Percentiles rank a stretch among this genome's conserved stretches.
Evolutionary conservation across 257 asterid genomes (phyloP).

Genomic region (Henckelia pumila): DNA sequence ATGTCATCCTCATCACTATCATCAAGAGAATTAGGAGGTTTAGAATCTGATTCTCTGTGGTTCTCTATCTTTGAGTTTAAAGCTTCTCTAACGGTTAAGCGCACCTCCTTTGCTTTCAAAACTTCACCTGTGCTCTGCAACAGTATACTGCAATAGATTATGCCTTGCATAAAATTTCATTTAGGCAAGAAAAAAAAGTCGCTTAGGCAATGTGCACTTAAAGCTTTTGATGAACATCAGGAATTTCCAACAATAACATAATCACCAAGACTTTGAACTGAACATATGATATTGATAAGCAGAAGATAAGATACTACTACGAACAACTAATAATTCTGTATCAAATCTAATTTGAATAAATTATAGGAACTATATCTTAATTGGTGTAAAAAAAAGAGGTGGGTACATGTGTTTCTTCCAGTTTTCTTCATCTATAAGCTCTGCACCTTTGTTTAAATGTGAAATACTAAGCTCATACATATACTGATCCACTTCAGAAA

Average conservation of each 20-base stretch:
- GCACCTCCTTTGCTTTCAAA: constrained; percentile 57
- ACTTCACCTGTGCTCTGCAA: constrained; percentile 64
- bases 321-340: too few species aligned
- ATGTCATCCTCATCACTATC: constrained; percentile 78
- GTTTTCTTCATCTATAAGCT: too few species aligned
- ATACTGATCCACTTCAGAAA: too few species aligned
- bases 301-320: neutral
- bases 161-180: constrained; percentile 18
- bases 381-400: too few species aligned
- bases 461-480: too few species aligned
- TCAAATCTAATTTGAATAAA: too few species aligned
- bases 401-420: too few species aligned
- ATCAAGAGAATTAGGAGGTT: constrained; percentile 46
- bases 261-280: constrained; percentile 12
- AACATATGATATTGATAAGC: constrained; percentile 20
- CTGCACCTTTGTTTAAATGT: too few species aligned
- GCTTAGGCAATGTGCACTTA: constrained; percentile 1
- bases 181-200: neutral
- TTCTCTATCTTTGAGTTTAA: constrained; percentile 69
- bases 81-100: constrained; percentile 76
- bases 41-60: constrained; percentile 43
- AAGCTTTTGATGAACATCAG: constrained; percentile 8
- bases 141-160: constrained; percentile 25
- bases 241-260: neutral
- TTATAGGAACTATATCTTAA: too few species aligned